phyloP scores from a whole-genome alignment of 2,329 filamentous ascomycete genomes.

The Botrytis porri region DNA sequence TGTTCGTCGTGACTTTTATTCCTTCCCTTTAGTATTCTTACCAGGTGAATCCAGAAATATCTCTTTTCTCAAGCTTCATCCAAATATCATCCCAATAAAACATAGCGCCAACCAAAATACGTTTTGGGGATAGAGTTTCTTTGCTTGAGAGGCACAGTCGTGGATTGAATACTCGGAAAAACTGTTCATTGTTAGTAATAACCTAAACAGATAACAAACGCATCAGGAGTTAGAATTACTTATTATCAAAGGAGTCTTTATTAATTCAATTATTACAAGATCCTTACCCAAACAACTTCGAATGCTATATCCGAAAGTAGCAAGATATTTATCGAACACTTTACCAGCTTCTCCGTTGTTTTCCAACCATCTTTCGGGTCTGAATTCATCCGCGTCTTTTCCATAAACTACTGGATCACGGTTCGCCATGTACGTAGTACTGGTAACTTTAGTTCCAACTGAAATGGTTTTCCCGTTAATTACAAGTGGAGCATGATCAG shows the following conservation, averaged over 20 bases:
- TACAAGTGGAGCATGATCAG: conserved; percentile 4
- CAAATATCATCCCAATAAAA: conserved; percentile 17
- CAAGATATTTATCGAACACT: conserved; percentile 16
- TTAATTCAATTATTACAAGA: conserved; percentile 13
- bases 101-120: conserved; percentile 16
- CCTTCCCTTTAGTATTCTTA: background rate
- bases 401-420: conserved; percentile 15
- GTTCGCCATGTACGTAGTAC: conserved; percentile 16
- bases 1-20: background rate
- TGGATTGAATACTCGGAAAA: conserved; percentile 17
- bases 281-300: conserved; percentile 17
- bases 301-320: conserved; percentile 18
- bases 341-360: conserved; percentile 10
- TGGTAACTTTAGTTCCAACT: conserved; percentile 12
- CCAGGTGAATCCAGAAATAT: conserved; percentile 6
- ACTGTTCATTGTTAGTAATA: background rate
- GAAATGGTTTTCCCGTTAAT: conserved; percentile 16
- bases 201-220: background rate
- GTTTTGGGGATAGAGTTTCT: conserved; percentile 12
- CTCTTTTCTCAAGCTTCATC: conserved; percentile 14
- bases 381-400: conserved; percentile 14
- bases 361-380: conserved; percentile 18
- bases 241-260: conserved; percentile 18
- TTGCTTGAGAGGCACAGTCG: conserved; percentile 7
- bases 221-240: background rate